Evolutionary conservation across 1,284 basidiomycete species (phyloP).

Genomic region (Marasmius sp.): DNA sequence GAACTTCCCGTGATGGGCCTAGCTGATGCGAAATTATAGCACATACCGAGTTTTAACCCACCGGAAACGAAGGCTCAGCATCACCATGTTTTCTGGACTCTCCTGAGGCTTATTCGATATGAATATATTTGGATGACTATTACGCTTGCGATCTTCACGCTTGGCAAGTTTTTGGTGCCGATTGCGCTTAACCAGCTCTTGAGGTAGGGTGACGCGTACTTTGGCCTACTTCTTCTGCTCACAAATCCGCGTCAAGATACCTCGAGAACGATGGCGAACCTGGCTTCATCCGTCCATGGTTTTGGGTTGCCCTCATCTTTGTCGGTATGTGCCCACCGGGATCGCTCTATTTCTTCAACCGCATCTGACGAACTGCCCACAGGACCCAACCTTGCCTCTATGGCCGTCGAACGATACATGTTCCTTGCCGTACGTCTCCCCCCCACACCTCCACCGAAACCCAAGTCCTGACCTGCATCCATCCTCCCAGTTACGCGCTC

Average conservation of each 20-base stretch:
- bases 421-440: constrained; percentile 23
- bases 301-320: constrained; percentile 23
- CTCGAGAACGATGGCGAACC: constrained; percentile 26
- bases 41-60: constrained; percentile 2
- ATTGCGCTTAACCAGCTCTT: constrained; percentile 11
- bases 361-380: too few relatives aligned
- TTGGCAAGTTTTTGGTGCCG: constrained; percentile 1
- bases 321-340: constrained; percentile 24
- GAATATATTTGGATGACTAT: constrained; percentile 1
- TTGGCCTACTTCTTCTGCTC: constrained; percentile 34
- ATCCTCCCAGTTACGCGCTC: not conserved
- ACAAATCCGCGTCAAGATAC: constrained; percentile 10
- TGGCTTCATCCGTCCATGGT: constrained; percentile 19
- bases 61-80: not conserved
- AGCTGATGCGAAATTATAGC: not conserved
- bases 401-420: constrained; percentile 37
- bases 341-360: not conserved
- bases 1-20: not conserved
- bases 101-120: constrained; percentile 1
- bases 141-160: constrained; percentile 1
- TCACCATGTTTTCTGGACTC: constrained; percentile 6
- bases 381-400: constrained; percentile 35
- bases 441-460: constrained; percentile 21
- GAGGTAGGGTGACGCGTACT: constrained; percentile 23
- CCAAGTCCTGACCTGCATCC: not conserved